phyloP scores from a whole-genome alignment of 2,329 filamentous ascomycete genomes.

The Fusarium piperis region DNA sequence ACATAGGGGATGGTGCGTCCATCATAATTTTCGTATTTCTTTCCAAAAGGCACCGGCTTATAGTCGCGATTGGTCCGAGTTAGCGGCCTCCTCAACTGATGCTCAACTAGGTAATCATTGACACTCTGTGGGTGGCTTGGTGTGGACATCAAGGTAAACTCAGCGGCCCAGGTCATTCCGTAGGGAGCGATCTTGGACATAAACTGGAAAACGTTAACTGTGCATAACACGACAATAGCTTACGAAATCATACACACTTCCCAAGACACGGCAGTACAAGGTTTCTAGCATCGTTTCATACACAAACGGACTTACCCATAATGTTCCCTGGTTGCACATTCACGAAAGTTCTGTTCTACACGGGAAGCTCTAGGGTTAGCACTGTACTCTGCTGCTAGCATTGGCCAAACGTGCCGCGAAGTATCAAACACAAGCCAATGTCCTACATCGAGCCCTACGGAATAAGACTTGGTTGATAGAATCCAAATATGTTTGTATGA shows the following conservation, averaged over 20 bases:
- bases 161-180: neutral
- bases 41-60: neutral
- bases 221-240: neutral
- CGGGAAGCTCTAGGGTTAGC: no score
- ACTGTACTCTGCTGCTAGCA: neutral
- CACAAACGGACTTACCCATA: neutral
- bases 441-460: no score
- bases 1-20: neutral
- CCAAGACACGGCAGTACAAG: neutral
- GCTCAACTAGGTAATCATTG: neutral
- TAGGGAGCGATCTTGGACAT: neutral
- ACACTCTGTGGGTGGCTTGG: neutral
- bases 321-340: neutral
- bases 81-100: neutral
- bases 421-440: no score
- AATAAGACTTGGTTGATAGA: no score
- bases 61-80: neutral
- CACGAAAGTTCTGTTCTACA: neutral
- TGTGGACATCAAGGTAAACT: neutral
- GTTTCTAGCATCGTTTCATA: neutral
- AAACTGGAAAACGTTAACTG: neutral
- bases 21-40: neutral
- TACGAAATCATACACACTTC: neutral
- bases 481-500: no score
- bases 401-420: no score